A percentile compares a stretch with the other conserved stretches of the same genome.
These are phyloP conservation scores for Pestalotiopsis fici DNA, from an alignment of 2,329 filamentous ascomycete species.

Conservation along the genomic window DNA sequence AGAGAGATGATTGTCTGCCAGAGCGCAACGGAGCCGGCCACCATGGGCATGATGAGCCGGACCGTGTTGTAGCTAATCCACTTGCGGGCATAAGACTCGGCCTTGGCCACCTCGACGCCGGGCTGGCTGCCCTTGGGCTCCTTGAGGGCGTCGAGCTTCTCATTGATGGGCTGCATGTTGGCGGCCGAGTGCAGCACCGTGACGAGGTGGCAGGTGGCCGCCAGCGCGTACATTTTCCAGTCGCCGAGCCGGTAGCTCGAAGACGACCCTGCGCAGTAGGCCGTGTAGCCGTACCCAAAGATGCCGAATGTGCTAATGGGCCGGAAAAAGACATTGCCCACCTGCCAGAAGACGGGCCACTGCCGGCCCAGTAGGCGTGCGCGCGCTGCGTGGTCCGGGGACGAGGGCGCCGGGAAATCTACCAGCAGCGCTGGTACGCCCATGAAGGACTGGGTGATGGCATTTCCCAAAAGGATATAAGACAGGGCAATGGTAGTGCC, in stretches of 20 bases:
- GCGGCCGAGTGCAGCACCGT: slow-evolving; percentile 49
- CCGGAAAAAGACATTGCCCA: slow-evolving; percentile 51
- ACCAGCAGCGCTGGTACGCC: slow-evolving; percentile 48
- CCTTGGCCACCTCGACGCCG: slow-evolving; percentile 24
- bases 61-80: slow-evolving; percentile 37
- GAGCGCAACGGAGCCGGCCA: slow-evolving; percentile 34
- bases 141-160: slow-evolving; percentile 42
- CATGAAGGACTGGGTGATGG: slow-evolving; percentile 54
- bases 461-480: slow-evolving; percentile 51
- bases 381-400: slow-evolving; percentile 39
- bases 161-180: slow-evolving; percentile 53
- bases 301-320: slow-evolving; percentile 50
- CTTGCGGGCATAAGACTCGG: slow-evolving; percentile 31
- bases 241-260: slow-evolving; percentile 30
- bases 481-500: slow-evolving; percentile 48
- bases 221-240: slow-evolving; percentile 44
- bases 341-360: slow-evolving; percentile 51
- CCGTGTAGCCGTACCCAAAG: slow-evolving; percentile 46
- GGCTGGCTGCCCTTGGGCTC: slow-evolving; percentile 16
- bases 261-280: slow-evolving; percentile 26
- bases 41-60: slow-evolving; percentile 32
- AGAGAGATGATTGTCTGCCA: slow-evolving; percentile 29
- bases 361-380: slow-evolving; percentile 46
- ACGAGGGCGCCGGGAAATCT: slow-evolving; percentile 41
- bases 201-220: slow-evolving; percentile 43